Conservation (phyloP, 2,329 filamentous ascomycete species). For the Colletotrichum paranaense region DNA sequence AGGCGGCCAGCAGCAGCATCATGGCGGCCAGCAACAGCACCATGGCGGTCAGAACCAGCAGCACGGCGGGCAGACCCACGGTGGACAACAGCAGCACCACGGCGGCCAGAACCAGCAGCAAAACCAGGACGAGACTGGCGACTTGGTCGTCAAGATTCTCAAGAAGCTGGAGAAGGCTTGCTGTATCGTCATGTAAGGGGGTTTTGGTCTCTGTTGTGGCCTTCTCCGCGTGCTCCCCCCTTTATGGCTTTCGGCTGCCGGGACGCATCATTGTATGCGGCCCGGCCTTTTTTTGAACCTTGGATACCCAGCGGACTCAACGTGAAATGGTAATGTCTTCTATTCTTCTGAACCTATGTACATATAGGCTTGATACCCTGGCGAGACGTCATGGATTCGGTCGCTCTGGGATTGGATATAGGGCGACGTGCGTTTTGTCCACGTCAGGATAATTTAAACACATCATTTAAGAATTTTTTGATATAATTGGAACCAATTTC, state of each 20-base stretch:
- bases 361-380: background rate
- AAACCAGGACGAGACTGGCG: constrained; percentile 64
- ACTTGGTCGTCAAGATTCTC: constrained; percentile 71
- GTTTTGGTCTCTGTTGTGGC: background rate
- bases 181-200: constrained; percentile 78
- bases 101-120: constrained; percentile 51
- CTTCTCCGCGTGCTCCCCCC: background rate
- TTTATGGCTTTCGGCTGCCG: background rate
- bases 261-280: background rate
- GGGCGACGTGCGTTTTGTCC: background rate
- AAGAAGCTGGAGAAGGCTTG: constrained; percentile 75
- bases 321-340: constrained; percentile 16
- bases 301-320: constrained; percentile 7
- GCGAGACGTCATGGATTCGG: constrained; percentile 11
- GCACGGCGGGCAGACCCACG: constrained; percentile 47
- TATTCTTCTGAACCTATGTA: constrained; percentile 6
- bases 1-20: constrained; percentile 55
- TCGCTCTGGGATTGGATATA: background rate
- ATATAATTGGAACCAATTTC: background rate
- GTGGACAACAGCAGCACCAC: constrained; percentile 52
- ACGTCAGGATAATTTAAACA: background rate
- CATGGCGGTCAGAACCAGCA: constrained; percentile 52
- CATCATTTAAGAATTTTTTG: background rate
- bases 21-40: constrained; percentile 55
- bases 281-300: background rate